Conservation (phyloP, 441 rosid genomes). For the Pelargonium citronellum region DNA sequence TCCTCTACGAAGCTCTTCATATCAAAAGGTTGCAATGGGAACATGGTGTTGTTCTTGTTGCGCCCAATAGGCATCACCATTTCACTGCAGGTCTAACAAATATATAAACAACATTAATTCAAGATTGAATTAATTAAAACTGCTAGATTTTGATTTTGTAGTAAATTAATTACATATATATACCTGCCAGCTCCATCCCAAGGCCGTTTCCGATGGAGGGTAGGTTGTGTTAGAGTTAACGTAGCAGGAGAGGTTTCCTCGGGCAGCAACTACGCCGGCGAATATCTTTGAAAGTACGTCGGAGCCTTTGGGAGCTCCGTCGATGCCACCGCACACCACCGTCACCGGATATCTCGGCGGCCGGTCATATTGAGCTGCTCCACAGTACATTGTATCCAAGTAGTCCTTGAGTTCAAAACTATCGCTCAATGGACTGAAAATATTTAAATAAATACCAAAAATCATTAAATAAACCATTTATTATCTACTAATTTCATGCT, state of each 20-base stretch:
- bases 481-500: not conserved
- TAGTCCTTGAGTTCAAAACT: constrained; percentile 27
- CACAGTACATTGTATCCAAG: constrained; percentile 25
- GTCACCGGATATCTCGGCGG: constrained; percentile 40
- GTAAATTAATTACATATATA: not conserved
- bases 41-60: constrained; percentile 53
- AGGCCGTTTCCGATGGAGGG: constrained; percentile 13
- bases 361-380: constrained; percentile 55
- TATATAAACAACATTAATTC: not conserved
- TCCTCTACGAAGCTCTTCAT: constrained; percentile 23
- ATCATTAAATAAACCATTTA: not conserved
- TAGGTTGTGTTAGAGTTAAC: constrained; percentile 12
- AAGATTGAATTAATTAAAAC: not conserved
- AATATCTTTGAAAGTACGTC: constrained; percentile 40
- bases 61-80: constrained; percentile 57
- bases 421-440: not conserved
- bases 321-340: constrained; percentile 44
- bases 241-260: constrained; percentile 39
- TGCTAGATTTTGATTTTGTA: not conserved
- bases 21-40: constrained; percentile 43
- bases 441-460: too few species aligned
- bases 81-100: constrained; percentile 48
- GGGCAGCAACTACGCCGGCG: constrained; percentile 44
- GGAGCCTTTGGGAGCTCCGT: constrained; percentile 28
- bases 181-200: constrained; percentile 54